phyloP scores from a whole-genome alignment of 2,329 filamentous ascomycete genomes.

The Fonsecaea monophora region DNA sequence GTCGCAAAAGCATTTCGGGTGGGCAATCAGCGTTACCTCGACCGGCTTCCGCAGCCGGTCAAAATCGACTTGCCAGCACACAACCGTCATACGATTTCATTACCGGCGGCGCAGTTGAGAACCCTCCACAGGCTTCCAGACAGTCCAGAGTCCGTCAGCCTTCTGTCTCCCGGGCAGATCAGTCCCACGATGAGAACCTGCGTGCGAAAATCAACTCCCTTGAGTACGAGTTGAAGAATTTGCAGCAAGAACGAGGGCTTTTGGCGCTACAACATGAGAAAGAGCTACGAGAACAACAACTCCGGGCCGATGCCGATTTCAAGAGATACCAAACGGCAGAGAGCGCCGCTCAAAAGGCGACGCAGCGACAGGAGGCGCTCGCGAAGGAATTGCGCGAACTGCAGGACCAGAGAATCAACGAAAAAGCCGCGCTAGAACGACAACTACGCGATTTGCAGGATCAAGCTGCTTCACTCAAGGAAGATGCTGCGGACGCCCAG shows the following conservation, averaged over 20 bases:
- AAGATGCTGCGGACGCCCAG: conserved; percentile 82
- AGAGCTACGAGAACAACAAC: conserved; percentile 79
- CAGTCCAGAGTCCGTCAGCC: conserved; percentile 48
- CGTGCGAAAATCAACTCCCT: conserved; percentile 88
- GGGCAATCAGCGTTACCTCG: conserved; percentile 34
- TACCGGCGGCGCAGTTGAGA: conserved; percentile 58
- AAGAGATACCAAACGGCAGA: conserved; percentile 68
- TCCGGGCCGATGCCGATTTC: conserved; percentile 85
- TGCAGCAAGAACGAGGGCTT: conserved; percentile 87
- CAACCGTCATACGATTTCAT: conserved; percentile 68
- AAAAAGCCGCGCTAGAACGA: conserved; percentile 62
- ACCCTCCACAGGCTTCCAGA: conserved; percentile 43
- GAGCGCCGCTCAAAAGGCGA: conserved; percentile 57
- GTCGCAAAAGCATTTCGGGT: conserved; percentile 36
- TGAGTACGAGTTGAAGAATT: conserved; percentile 83
- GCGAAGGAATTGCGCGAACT: conserved; percentile 61
- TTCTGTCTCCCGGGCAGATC: conserved; percentile 45
- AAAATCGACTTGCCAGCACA: conserved; percentile 50
- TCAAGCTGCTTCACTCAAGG: conserved; percentile 74
- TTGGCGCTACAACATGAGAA: conserved; percentile 78
- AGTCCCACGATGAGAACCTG: conserved; percentile 70
- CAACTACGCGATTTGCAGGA: conserved; percentile 66
- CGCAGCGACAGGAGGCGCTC: conserved; percentile 62
- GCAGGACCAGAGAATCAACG: conserved; percentile 62
- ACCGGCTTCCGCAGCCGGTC: conserved; percentile 29